These are phyloP conservation scores for Pleurotus djamor DNA, from an alignment of 768 basidiomycete genomes.

Conservation along the genomic window DNA sequence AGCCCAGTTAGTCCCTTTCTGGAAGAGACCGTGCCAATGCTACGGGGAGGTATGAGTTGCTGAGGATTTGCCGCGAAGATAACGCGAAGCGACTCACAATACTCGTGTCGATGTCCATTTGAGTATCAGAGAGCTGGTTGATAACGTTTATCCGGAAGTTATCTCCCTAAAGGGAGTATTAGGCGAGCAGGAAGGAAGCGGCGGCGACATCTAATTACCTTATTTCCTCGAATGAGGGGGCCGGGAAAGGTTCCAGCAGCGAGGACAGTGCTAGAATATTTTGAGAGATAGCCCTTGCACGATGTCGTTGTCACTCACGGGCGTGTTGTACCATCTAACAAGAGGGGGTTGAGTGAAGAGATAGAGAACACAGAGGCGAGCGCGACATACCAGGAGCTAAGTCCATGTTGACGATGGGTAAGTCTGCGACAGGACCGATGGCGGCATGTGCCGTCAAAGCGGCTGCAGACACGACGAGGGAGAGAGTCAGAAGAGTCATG, in stretches of 20 bases:
- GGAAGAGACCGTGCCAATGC: slow-evolving; percentile 57
- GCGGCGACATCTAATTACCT: background rate
- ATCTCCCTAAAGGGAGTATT: background rate
- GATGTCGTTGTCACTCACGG: background rate
- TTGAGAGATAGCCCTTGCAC: background rate
- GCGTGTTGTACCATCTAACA: background rate
- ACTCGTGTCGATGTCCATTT: slow-evolving; percentile 1
- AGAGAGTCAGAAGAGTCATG: background rate
- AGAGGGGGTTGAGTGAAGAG: background rate
- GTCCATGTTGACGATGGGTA: slow-evolving; percentile 1
- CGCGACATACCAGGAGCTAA: background rate
- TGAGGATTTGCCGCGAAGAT: background rate
- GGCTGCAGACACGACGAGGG: background rate
- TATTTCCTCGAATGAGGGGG: slow-evolving; percentile 4
- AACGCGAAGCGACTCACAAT: background rate
- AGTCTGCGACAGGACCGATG: slow-evolving; percentile 4
- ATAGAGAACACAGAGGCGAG: background rate
- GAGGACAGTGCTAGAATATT: background rate
- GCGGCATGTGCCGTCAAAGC: background rate
- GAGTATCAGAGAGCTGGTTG: background rate
- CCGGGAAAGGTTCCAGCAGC: slow-evolving; percentile 4
- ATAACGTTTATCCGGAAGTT: slow-evolving; percentile 6
- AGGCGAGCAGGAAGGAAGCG: background rate
- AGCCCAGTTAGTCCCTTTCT: slow-evolving; percentile 36
- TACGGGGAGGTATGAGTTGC: slow-evolving; percentile 7